Conservation (phyloP, 495 filamentous ascomycete species). For the Amorphotheca resinae region DNA sequence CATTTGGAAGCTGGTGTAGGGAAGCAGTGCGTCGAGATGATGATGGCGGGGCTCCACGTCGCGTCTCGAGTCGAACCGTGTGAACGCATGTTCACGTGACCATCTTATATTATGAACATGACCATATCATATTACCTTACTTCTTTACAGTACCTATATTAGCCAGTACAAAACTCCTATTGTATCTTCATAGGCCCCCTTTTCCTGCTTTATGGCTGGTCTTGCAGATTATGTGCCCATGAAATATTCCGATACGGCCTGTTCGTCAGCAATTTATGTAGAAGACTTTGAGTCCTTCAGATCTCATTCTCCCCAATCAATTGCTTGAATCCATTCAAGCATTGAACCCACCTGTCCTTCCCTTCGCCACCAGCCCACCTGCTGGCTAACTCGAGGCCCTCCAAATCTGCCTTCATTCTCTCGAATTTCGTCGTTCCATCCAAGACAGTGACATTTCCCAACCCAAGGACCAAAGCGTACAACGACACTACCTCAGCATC, state of each 20-base stretch:
- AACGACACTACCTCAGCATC: conserved; percentile 40
- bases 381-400: conserved; percentile 36
- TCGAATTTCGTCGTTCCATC: conserved; percentile 54
- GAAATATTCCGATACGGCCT: too few species aligned
- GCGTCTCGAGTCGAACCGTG: too few species aligned
- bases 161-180: too few species aligned
- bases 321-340: conserved; percentile 33
- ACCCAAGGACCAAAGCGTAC: conserved; percentile 53
- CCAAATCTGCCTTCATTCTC: conserved; percentile 56
- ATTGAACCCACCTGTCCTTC: conserved; percentile 32
- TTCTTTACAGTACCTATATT: too few species aligned
- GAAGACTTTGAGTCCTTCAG: too few species aligned
- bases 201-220: too few species aligned
- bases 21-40: neutral
- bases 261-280: too few species aligned
- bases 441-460: conserved; percentile 45
- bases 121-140: too few species aligned
- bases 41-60: neutral
- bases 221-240: too few species aligned
- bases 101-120: too few species aligned
- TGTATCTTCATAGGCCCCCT: too few species aligned
- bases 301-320: conserved; percentile 36
- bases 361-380: conserved; percentile 30
- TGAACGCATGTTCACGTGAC: too few species aligned
- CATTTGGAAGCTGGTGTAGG: conserved; percentile 8